Evolutionary conservation across 345 rosid species (phyloP), one percentile per base, ranked within the genome.

Genomic region (Theobroma cacao): DNA sequence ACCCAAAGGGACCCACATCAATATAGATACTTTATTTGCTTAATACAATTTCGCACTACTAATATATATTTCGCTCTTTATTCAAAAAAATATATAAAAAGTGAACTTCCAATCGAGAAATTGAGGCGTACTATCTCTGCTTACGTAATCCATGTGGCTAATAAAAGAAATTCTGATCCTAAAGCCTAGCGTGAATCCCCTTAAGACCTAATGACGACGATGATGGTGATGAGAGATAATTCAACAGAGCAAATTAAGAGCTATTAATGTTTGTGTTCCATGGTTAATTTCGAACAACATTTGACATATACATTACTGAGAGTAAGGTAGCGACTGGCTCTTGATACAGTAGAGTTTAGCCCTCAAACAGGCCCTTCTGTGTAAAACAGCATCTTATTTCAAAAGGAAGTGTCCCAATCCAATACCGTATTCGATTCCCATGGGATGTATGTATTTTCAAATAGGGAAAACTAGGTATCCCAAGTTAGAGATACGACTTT

Each of bases 1-100:
- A 74, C 75, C 53, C 52, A 56, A 77, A 59, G 75, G 81, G 81
- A 69, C 66, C 84, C 79, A 36, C 26, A 13, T 74, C 7, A 20
- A 53, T 71, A 33, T 66, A 38, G 24, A 8, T 43, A 7, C 38
- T 43, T 70, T 30, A 28, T 48, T 71, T 36, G 14, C 28, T 14
- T 9, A 47, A 47, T 71, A 31, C 50, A 34, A 36, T n/a, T 36
- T 36, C 48, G 8, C n/a, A n/a, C n/a, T n/a, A n/a, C n/a, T 36
- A 18, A 30, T 2, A 14, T 0, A 13, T 40, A 13, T 50, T 47
- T 52, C 8, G 18, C 26, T 52, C 60, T 52, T 31, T 72, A 53
- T 52, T 10, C 2, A 72, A 72, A 48, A 36, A 22, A 17, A 38
- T 18, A 50, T 2, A 36, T 22, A 24, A 24, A 64, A 24, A 43